Conservation (phyloP, 2,329 filamentous ascomycete species). For the Bipolaris sorokiniana region DNA sequence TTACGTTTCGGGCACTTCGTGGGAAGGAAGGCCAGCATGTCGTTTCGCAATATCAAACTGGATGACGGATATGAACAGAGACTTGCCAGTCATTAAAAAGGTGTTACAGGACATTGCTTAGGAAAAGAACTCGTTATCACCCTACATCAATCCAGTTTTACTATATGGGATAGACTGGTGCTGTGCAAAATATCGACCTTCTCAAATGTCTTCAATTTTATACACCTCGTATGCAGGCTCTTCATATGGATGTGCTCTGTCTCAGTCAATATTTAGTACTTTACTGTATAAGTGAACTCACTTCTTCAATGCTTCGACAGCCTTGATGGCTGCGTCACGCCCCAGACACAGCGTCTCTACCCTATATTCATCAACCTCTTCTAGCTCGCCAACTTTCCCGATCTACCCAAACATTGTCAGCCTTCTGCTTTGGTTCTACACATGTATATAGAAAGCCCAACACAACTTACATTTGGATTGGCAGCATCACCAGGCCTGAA, state of each 20-base stretch:
- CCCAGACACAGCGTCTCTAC: slow-evolving; percentile 69
- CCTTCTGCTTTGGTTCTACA: neutral
- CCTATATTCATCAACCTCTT: slow-evolving; percentile 65
- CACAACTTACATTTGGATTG: slow-evolving; percentile 58
- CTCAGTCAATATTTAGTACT: slow-evolving; percentile 22
- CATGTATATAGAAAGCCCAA: neutral
- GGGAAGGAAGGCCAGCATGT: slow-evolving; percentile 75
- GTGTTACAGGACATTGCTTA: slow-evolving; percentile 60
- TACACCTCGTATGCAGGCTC: slow-evolving; percentile 55
- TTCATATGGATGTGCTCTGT: slow-evolving; percentile 55
- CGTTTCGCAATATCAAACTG: slow-evolving; percentile 89
- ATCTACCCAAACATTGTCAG: slow-evolving; percentile 47
- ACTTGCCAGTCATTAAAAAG: slow-evolving; percentile 67
- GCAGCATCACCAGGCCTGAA: slow-evolving; percentile 68
- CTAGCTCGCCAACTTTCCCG: slow-evolving; percentile 62
- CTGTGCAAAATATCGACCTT: neutral
- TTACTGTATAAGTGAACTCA: neutral
- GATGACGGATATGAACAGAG: slow-evolving; percentile 72
- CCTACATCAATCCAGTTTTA: neutral
- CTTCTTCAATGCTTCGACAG: slow-evolving; percentile 69
- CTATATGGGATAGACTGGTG: neutral
- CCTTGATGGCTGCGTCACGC: slow-evolving; percentile 61
- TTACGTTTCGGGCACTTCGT: slow-evolving; percentile 82
- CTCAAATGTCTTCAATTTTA: slow-evolving; percentile 53
- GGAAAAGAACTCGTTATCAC: neutral